Evolutionary conservation across 208 protist species (phyloP).

Genomic region (Trypanosoma caninum): DNA sequence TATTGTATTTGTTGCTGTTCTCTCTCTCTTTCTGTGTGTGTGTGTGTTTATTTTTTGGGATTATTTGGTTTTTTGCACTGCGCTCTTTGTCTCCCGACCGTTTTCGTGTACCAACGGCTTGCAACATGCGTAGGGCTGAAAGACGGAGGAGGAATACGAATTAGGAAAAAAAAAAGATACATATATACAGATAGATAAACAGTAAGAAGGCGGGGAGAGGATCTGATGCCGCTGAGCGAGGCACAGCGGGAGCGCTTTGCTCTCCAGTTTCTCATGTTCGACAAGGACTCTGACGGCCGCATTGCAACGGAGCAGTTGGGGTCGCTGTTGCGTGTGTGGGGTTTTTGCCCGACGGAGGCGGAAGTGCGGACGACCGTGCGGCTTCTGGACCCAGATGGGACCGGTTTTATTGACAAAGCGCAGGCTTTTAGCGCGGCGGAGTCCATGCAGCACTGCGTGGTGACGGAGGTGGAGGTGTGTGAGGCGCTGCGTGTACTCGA

Average conservation of each 20-base stretch:
- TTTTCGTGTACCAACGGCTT: too few relatives aligned
- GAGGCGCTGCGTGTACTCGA: slow-evolving; percentile 95
- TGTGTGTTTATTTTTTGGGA: background rate
- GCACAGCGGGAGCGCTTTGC: slow-evolving; percentile 98
- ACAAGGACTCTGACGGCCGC: slow-evolving; percentile 97
- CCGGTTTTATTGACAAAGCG: slow-evolving; percentile 92
- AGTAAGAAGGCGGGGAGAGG: background rate
- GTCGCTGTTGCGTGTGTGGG: slow-evolving; percentile 98
- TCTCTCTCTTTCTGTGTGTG: background rate
- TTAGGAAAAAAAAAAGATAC: too few relatives aligned
- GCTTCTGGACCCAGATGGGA: slow-evolving; percentile 94
- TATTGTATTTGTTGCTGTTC: background rate
- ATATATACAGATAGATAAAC: too few relatives aligned
- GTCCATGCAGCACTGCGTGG: slow-evolving; percentile 47
- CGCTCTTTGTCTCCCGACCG: too few relatives aligned
- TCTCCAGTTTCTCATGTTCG: slow-evolving; percentile 98
- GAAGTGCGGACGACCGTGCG: slow-evolving; percentile 96
- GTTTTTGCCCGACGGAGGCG: slow-evolving; percentile 94
- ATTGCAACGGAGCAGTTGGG: slow-evolving; percentile 98
- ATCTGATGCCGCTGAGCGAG: slow-evolving; percentile 82
- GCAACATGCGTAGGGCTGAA: too few relatives aligned
- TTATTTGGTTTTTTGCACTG: too few relatives aligned
- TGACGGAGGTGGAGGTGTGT: slow-evolving; percentile 86
- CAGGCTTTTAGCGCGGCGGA: slow-evolving; percentile 75
- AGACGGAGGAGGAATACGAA: too few relatives aligned